Percentiles rank a stretch among this genome's conserved stretches.
These are phyloP conservation scores for Paecilomyces niveus DNA, from an alignment of 2,329 filamentous ascomycete genomes.

Conservation along the genomic window DNA sequence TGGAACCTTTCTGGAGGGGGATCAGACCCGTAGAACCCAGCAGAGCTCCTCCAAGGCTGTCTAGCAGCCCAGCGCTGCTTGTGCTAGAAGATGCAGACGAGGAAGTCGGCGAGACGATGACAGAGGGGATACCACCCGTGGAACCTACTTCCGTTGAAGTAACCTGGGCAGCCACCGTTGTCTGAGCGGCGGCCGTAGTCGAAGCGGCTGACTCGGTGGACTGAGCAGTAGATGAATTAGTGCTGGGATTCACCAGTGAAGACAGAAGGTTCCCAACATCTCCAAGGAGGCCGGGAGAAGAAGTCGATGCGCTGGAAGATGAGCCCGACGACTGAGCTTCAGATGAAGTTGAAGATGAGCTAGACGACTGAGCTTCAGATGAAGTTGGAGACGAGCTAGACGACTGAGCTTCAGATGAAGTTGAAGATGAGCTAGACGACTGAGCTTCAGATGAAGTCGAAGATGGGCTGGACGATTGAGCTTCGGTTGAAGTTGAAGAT, in stretches of 20 bases:
- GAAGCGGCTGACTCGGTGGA: neutral
- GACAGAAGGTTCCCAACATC: neutral
- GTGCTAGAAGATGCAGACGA: neutral
- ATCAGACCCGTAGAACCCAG: neutral
- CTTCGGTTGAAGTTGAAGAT: neutral
- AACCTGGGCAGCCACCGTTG: neutral
- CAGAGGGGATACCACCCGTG: neutral
- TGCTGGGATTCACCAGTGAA: neutral
- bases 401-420: neutral
- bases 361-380: neutral
- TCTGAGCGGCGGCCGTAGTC: neutral
- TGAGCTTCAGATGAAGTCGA: neutral
- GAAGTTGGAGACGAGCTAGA: neutral
- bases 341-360: too few relatives aligned
- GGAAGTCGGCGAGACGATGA: neutral
- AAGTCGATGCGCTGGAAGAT: conserved; percentile 1
- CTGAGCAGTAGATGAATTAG: neutral
- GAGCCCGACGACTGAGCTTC: neutral
- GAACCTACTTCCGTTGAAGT: neutral
- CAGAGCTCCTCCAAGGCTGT: neutral
- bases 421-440: neutral
- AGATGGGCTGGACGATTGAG: neutral
- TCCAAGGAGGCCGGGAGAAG: neutral
- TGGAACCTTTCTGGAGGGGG: too few relatives aligned
- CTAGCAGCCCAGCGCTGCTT: neutral